Evolutionary conservation across 192 early-diverging fungal species (phyloP), one percentile per base, ranked within the genome.

Genomic region (Podila epicladia): DNA sequence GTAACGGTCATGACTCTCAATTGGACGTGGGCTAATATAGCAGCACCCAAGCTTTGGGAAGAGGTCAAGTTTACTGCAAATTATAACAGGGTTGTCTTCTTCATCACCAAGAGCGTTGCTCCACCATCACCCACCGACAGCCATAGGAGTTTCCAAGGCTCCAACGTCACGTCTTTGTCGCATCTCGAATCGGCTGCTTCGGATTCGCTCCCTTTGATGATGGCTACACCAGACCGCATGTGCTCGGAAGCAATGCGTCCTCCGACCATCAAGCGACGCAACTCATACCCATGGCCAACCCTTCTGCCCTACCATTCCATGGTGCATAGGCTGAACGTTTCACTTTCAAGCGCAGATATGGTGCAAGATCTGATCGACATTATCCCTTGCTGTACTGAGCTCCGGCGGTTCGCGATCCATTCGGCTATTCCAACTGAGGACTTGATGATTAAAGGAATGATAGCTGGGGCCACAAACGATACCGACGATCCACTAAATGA

Each of bases 221-320:
- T 58, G 49, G 1, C 20, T 67, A 49, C n/a, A 15, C 19, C 31
- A 41, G 5, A 29, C 8, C 15, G 13, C 22, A 20, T 20, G 26
- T 26, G 4, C 24, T 12, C 63, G 17, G 24, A 22, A 28, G 13
- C 64, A 28, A n/a, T 38, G 26, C 20, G 15, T 11, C 74, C 53
- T 31, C 31, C 58, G 9, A 15, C n/a, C 5, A 45, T 61, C 4
- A 64, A 51, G n/a, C 49, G 77, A 17, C 31, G 77, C 35, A 72
- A 69, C 62, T 80, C 77, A 12, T 80, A 80, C 37, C 77, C 77
- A 20, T 80, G 77, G 77, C 77, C 77, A 65, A 80, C 77, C 0
- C 64, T 80, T 1, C 37, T 80, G 19, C 77, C 71, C 6, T 80
- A 80, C 35, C 77, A 80, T 28, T 65, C 66, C 24, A 80, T 80